These are phyloP conservation scores for Phytophthora pistaciae DNA, from an alignment of 352 stramenopile species.

Conservation along the genomic window DNA sequence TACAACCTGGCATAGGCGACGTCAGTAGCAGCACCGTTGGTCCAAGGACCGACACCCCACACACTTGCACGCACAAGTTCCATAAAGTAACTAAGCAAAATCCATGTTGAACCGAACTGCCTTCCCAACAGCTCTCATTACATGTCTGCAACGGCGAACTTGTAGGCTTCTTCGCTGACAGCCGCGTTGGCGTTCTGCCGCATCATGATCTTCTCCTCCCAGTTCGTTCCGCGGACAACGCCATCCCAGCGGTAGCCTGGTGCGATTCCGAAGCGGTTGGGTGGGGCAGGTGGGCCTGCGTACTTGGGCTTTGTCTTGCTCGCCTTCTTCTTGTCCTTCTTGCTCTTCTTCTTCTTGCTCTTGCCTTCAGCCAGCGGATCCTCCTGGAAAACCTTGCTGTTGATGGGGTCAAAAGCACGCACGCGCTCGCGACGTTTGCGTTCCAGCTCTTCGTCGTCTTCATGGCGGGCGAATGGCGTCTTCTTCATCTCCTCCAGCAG, in stretches of 20 bases:
- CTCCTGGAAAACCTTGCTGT: slow-evolving; percentile 82
- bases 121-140: slow-evolving; percentile 29
- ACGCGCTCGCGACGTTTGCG: slow-evolving; percentile 61
- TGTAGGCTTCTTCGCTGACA: slow-evolving; percentile 78
- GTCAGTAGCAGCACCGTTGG: neutral
- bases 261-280: slow-evolving; percentile 91
- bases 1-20: slow-evolving; percentile 50
- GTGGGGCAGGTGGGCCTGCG: slow-evolving; percentile 69
- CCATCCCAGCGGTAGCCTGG: slow-evolving; percentile 99
- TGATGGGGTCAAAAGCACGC: slow-evolving; percentile 81
- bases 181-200: slow-evolving; percentile 73
- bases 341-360: slow-evolving; percentile 47
- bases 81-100: slow-evolving; percentile 40
- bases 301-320: slow-evolving; percentile 70
- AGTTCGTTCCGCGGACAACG: slow-evolving; percentile 96
- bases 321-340: slow-evolving; percentile 50
- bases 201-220: slow-evolving; percentile 95
- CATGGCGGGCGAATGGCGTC: slow-evolving; percentile 69
- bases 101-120: slow-evolving; percentile 21
- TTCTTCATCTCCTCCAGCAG: slow-evolving; percentile 74
- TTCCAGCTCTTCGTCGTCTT: slow-evolving; percentile 81
- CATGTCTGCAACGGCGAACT: slow-evolving; percentile 87
- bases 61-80: slow-evolving; percentile 17
- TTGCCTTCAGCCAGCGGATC: slow-evolving; percentile 48
- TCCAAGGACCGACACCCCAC: neutral